A percentile compares a stretch with the other conserved stretches of the same genome.
These are phyloP conservation scores for Micractinium sp. DNA, from an alignment of 139 green algal genomes.

Conservation along the genomic window DNA sequence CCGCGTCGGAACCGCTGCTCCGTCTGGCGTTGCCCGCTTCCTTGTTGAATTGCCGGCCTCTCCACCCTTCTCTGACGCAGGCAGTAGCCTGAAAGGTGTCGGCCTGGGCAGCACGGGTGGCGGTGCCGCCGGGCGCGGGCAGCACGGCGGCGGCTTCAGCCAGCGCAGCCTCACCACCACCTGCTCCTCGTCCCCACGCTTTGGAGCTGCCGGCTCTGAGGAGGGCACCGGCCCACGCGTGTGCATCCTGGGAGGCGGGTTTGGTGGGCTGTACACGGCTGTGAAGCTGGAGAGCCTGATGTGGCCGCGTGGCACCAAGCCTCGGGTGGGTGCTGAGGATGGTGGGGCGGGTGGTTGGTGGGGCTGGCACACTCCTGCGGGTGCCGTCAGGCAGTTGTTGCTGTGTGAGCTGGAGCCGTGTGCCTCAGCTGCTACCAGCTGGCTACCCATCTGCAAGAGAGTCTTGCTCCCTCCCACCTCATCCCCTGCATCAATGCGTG, in stretches of 20 bases:
- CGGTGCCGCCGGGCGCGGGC: not conserved
- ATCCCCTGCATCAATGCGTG: too few relatives aligned
- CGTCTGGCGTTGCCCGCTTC: too few relatives aligned
- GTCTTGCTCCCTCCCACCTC: too few relatives aligned
- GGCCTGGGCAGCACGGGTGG: not conserved
- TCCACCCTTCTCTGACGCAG: not conserved
- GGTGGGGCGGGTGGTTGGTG: not conserved
- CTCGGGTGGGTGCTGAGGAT: constrained; percentile 68
- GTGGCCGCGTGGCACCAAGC: constrained; percentile 88
- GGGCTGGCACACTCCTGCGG: not conserved
- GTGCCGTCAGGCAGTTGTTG: not conserved
- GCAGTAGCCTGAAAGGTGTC: not conserved
- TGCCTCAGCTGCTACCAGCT: too few relatives aligned
- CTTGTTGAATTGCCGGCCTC: too few relatives aligned
- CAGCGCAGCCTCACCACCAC: not conserved
- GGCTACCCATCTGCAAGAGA: not conserved
- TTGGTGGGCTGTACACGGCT: constrained; percentile 98
- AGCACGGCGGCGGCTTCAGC: not conserved
- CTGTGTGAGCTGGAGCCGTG: too few relatives aligned
- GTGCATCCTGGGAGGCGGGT: constrained; percentile 96
- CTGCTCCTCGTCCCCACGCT: not conserved
- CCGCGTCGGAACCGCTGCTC: not conserved
- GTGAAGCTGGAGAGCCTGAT: constrained; percentile 88
- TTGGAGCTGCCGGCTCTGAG: not conserved
- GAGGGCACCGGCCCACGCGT: constrained; percentile 66